phyloP scores from a whole-genome alignment of 176 grass and related monocot genomes.

The Panicum miliaceum region DNA sequence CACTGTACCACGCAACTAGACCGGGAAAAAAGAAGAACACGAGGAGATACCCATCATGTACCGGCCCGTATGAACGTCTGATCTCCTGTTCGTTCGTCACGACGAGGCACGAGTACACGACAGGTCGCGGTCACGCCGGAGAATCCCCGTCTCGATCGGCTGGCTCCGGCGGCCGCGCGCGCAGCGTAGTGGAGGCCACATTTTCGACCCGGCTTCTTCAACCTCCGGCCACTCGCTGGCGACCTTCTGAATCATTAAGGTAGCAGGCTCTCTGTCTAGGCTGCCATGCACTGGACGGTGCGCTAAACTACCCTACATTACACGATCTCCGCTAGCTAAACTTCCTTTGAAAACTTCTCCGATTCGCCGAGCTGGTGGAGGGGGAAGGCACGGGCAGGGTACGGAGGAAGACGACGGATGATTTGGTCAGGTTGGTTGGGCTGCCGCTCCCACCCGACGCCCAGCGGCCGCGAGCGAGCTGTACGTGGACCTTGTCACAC shows the following conservation, averaged over 20 bases:
- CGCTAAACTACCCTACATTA: not conserved
- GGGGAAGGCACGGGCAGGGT: not conserved
- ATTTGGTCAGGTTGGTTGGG: conserved; percentile 31
- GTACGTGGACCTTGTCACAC: conserved; percentile 21
- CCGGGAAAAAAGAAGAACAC: no score
- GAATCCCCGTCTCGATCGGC: conserved; percentile 12
- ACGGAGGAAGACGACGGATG: not conserved
- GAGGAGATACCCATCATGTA: conserved; percentile 25
- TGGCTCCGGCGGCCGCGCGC: not conserved
- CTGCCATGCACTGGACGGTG: no score
- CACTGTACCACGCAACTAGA: no score
- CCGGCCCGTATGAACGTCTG: not conserved
- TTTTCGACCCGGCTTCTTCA: not conserved
- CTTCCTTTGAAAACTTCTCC: not conserved
- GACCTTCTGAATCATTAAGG: not conserved
- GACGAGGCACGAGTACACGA: conserved; percentile 4
- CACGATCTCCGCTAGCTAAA: not conserved
- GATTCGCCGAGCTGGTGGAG: not conserved
- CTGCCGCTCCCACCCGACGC: not conserved
- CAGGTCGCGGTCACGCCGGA: not conserved
- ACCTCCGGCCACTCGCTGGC: not conserved
- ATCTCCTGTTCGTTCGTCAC: not conserved
- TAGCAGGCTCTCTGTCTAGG: not conserved
- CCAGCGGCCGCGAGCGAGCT: conserved; percentile 43
- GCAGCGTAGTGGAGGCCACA: conserved; percentile 25